Evolutionary conservation across 202 grass and related monocot genomes (phyloP), one percentile per base, ranked within the genome.

Genomic region (Schoenoplectus tabernaemontani): DNA sequence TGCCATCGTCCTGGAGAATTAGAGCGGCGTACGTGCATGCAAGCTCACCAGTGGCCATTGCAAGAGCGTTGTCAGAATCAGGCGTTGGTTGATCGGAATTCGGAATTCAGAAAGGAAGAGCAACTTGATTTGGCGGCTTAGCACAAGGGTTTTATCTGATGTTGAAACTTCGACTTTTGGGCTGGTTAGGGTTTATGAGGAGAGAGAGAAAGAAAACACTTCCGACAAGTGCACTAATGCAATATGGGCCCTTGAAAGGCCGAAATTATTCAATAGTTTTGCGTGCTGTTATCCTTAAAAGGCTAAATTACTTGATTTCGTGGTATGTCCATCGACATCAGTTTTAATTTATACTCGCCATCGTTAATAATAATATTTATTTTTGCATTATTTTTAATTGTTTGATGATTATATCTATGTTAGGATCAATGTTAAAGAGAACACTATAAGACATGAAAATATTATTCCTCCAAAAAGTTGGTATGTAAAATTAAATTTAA

Each of bases 21-120:
- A 88, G 77, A 2, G 82, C 56, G 22, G 86, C 86, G 58, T 88
- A 88, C 13, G 77, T 69, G 77, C 86, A 88, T 37, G 86, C 86
- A 5, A 81, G 58, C 59, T 88, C 86, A 76, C 73, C 65, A 59
- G 78, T 70, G 56, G 86, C 70, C 76, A 80, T 80, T 37, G 53
- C 64, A 19, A 59, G 51, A 57, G 42, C 22, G 11, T 58, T 15
- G 22, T 53, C 26, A 81, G n/a, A 54, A 78, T 12, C 13, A 7
- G 17, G 19, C n/a, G 13, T 26, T 44, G 10, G 20, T 20, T 41
- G 34, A 43, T 17, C 23, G 28, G 24, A 46, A 17, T 46, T 36
- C 24, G 30, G 28, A 28, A 28, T 28, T 28, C 28, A 28, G 12
- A 17, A 30, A 76, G 0, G 47, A 54, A 47, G 9, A 47, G 39